A percentile compares a stretch with the other conserved stretches of the same genome.
These are phyloP conservation scores for Pneumocystis wakefieldiae DNA, from an alignment of 1,139 yeast genomes.

Conservation along the genomic window DNA sequence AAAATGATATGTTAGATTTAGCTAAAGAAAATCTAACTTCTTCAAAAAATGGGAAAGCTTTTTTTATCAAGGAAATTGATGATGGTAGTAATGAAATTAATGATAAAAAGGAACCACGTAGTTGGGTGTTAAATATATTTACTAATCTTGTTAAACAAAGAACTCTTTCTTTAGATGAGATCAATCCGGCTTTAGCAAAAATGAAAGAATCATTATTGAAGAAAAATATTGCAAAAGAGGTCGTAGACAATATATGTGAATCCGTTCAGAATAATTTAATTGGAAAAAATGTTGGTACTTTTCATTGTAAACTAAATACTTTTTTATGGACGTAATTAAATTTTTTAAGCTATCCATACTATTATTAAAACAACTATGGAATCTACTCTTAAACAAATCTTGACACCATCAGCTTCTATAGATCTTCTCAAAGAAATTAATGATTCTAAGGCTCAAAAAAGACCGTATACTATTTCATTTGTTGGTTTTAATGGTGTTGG, in stretches of 20 bases:
- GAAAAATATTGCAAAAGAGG: conserved; percentile 42
- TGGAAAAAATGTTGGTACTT: conserved; percentile 51
- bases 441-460: conserved; percentile 24
- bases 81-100: conserved; percentile 2
- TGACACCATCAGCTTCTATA: conserved; percentile 86
- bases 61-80: conserved; percentile 30
- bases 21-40: conserved; percentile 33
- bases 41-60: conserved; percentile 34
- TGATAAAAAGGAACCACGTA: conserved; percentile 1
- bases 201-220: conserved; percentile 36
- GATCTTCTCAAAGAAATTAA: conserved; percentile 77
- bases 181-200: conserved; percentile 29
- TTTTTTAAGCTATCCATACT: conserved; percentile 31
- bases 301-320: conserved; percentile 28
- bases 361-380: conserved; percentile 54
- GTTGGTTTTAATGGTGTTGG: conserved; percentile 99
- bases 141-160: conserved; percentile 42
- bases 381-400: conserved; percentile 61
- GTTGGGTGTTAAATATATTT: conserved; percentile 38
- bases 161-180: conserved; percentile 34
- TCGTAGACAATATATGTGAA: conserved; percentile 41
- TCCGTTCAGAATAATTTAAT: conserved; percentile 45
- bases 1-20: conserved; percentile 14
- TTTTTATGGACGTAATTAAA: background rate
- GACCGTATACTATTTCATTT: conserved; percentile 84